phyloP scores from a whole-genome alignment of 768 basidiomycete species.

The Rhizopogon vinicolor region DNA sequence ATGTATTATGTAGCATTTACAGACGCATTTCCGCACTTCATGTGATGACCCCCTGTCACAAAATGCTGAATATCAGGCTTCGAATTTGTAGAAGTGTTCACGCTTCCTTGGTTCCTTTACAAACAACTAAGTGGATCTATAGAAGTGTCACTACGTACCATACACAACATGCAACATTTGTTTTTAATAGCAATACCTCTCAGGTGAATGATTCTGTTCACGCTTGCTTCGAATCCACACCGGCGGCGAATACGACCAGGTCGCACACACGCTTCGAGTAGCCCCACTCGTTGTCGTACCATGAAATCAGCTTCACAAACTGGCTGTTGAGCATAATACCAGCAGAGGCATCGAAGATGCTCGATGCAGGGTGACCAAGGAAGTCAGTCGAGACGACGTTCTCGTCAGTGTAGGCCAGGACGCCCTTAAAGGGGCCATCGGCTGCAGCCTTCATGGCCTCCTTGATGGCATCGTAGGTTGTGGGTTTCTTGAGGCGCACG shows the following conservation, averaged over 20 bases:
- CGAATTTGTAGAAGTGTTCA: no score
- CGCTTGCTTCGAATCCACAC: constrained; percentile 49
- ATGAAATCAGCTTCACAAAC: constrained; percentile 95
- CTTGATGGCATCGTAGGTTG: constrained; percentile 92
- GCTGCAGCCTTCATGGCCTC: constrained; percentile 74
- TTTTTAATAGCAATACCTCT: background rate
- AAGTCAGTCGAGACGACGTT: constrained; percentile 93
- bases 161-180: background rate
- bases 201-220: background rate
- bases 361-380: constrained; percentile 71
- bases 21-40: no score
- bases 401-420: constrained; percentile 91
- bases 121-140: background rate
- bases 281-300: constrained; percentile 96
- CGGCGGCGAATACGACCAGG: constrained; percentile 75
- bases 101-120: no score
- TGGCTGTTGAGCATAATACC: constrained; percentile 89
- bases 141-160: background rate
- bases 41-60: no score
- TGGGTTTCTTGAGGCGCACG: constrained; percentile 81
- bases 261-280: constrained; percentile 94
- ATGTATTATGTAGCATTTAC: no score
- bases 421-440: constrained; percentile 61
- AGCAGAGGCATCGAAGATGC: constrained; percentile 90
- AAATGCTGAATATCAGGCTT: no score